phyloP scores from a whole-genome alignment of 1,139 yeast species.

The Diutina mesorugosa region DNA sequence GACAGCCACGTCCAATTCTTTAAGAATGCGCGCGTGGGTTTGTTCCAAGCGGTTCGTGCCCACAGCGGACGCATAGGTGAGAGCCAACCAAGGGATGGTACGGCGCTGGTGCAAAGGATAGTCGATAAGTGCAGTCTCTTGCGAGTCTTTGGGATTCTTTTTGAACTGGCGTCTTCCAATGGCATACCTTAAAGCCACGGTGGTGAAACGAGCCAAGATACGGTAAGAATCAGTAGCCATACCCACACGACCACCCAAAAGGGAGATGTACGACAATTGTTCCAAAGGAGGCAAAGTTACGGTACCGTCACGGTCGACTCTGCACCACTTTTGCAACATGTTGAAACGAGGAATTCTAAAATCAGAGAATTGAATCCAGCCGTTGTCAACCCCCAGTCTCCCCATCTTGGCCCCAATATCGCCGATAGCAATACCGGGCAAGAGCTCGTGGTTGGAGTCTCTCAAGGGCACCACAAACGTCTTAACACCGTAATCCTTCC shows the following conservation, averaged over 20 bases:
- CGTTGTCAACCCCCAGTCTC: slow-evolving; percentile 11
- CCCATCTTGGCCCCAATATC: slow-evolving; percentile 11
- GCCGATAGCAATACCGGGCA: slow-evolving; percentile 10
- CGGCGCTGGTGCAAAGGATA: slow-evolving; percentile 10
- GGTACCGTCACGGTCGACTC: slow-evolving; percentile 7
- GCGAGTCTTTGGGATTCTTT: slow-evolving; percentile 5
- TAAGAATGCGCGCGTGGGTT: slow-evolving; percentile 7
- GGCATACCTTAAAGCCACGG: slow-evolving; percentile 9
- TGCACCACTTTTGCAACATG: slow-evolving; percentile 10
- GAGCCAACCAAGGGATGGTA: slow-evolving; percentile 9
- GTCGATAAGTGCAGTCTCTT: slow-evolving; percentile 9
- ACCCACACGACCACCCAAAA: slow-evolving; percentile 10
- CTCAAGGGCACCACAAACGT: slow-evolving; percentile 10
- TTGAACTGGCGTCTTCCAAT: slow-evolving; percentile 10
- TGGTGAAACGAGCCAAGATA: slow-evolving; percentile 9
- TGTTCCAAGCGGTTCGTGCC: slow-evolving; percentile 9
- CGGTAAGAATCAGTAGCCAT: slow-evolving; percentile 10
- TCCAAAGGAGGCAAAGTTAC: slow-evolving; percentile 10
- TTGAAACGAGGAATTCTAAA: slow-evolving; percentile 9
- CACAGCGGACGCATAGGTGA: slow-evolving; percentile 8
- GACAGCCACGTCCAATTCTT: slow-evolving; percentile 8
- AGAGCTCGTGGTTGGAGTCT: slow-evolving; percentile 8
- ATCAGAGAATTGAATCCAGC: slow-evolving; percentile 10
- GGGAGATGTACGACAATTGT: slow-evolving; percentile 10
- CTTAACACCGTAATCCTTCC: slow-evolving; percentile 11